Percentiles rank a stretch among this genome's conserved stretches.
These are phyloP conservation scores for Scytalidium lignicola DNA, from an alignment of 2,329 filamentous ascomycete species.

Conservation along the genomic window DNA sequence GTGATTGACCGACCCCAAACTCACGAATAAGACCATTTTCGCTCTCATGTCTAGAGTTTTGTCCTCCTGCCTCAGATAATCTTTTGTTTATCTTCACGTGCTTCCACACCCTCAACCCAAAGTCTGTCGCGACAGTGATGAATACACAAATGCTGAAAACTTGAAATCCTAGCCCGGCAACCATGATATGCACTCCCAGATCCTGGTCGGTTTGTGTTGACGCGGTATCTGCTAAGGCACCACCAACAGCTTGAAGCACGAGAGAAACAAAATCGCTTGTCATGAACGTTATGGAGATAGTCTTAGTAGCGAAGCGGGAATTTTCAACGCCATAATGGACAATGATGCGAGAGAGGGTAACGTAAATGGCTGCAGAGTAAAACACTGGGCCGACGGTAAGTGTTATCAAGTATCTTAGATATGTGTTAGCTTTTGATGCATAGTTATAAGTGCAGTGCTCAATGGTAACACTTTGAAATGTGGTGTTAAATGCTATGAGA, in stretches of 20 bases:
- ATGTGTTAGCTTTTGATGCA: constrained; percentile 41
- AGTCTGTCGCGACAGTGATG: constrained; percentile 9
- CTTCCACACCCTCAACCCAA: constrained; percentile 10
- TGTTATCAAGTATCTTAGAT: constrained; percentile 54
- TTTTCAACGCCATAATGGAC: constrained; percentile 44
- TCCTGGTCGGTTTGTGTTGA: constrained; percentile 15
- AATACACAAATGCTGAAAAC: constrained; percentile 29
- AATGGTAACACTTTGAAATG: too few species aligned
- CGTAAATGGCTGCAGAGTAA: constrained; percentile 57
- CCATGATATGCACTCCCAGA: constrained; percentile 27
- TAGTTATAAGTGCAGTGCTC: too few species aligned
- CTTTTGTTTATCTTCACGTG: constrained; percentile 2
- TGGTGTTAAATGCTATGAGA: background rate
- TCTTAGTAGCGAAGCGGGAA: constrained; percentile 38
- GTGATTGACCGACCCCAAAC: background rate
- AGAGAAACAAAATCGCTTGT: constrained; percentile 53
- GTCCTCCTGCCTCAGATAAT: background rate
- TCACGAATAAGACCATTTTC: background rate
- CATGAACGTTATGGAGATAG: constrained; percentile 41
- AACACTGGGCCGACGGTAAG: constrained; percentile 39
- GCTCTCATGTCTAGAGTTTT: background rate
- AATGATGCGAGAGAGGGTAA: constrained; percentile 50
- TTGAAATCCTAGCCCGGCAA: constrained; percentile 34
- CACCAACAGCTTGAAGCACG: constrained; percentile 52
- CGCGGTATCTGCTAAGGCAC: constrained; percentile 47